These are phyloP conservation scores for Dunaliella primolecta DNA, from an alignment of 139 green algal species.

Conservation along the genomic window DNA sequence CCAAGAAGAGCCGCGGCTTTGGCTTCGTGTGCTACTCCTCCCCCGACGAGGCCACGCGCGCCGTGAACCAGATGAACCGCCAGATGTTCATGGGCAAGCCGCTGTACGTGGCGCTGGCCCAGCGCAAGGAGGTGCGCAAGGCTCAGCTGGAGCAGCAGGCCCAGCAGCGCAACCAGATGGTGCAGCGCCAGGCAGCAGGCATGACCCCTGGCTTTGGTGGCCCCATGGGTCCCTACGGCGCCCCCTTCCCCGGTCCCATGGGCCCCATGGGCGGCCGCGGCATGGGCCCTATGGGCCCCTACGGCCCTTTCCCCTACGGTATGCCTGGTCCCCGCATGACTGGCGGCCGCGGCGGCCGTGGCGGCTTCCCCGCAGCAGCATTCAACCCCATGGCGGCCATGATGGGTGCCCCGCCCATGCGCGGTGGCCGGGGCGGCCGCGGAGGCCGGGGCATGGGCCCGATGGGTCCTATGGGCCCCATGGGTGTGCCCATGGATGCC, in stretches of 20 bases:
- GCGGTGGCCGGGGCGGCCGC: conserved; percentile 34
- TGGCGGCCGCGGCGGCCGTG: conserved; percentile 7
- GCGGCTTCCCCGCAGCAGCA: not conserved
- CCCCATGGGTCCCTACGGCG: not conserved
- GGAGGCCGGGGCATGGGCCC: conserved; percentile 20
- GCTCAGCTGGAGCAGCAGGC: conserved; percentile 77
- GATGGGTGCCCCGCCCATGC: not conserved
- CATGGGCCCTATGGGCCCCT: not conserved
- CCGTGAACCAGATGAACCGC: conserved; percentile 83
- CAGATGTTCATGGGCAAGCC: conserved; percentile 84
- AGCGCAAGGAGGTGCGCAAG: conserved; percentile 77
- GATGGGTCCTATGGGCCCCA: conserved; percentile 10
- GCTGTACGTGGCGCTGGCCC: conserved; percentile 87
- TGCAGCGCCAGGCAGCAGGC: not conserved
- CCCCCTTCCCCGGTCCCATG: not conserved
- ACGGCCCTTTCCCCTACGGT: not conserved
- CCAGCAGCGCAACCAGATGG: conserved; percentile 44
- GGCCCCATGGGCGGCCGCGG: conserved; percentile 11
- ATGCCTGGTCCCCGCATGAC: conserved; percentile 11
- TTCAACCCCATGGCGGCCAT: not conserved
- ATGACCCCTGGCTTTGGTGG: not conserved
- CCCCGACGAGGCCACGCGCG: conserved; percentile 78
- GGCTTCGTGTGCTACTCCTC: conserved; percentile 92
- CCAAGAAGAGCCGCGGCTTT: conserved; percentile 76
- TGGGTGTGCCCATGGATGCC: not conserved